These are phyloP conservation scores for Candolleomyces aberdarensis DNA, from an alignment of 768 basidiomycete species.

Conservation along the genomic window DNA sequence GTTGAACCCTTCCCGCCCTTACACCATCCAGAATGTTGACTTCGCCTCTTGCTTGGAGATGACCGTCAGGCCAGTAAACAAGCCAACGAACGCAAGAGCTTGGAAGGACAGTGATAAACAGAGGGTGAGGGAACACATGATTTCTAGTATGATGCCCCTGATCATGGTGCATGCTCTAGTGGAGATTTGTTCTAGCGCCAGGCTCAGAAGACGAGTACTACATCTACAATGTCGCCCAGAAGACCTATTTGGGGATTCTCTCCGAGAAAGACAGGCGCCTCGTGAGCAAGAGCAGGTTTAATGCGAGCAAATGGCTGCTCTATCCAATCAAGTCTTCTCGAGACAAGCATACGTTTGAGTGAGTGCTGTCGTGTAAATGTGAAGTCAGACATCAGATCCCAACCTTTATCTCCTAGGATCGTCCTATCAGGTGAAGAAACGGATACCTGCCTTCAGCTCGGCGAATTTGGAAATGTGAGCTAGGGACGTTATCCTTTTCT, in stretches of 20 bases:
- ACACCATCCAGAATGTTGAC: neutral
- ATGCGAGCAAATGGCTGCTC: neutral
- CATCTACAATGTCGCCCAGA: neutral
- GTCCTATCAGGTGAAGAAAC: neutral
- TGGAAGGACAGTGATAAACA: neutral
- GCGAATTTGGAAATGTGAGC: neutral
- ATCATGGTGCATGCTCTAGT: neutral
- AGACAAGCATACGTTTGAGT: neutral
- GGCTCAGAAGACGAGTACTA: neutral
- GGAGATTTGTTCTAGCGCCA: neutral
- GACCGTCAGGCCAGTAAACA: neutral
- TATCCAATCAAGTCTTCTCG: neutral
- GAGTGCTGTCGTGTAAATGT: neutral
- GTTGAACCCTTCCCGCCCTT: neutral
- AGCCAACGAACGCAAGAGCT: neutral
- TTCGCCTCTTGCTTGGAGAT: neutral
- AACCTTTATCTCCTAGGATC: neutral
- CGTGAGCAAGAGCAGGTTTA: neutral
- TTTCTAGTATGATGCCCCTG: neutral
- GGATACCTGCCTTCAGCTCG: neutral
- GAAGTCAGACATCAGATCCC: neutral
- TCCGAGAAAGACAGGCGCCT: neutral
- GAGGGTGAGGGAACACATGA: neutral
- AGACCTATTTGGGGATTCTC: neutral
- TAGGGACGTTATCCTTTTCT: neutral